Percentiles rank a stretch among this genome's conserved stretches.
phyloP scores from a whole-genome alignment of 352 stramenopile species.

The Phytophthora lateralis region DNA sequence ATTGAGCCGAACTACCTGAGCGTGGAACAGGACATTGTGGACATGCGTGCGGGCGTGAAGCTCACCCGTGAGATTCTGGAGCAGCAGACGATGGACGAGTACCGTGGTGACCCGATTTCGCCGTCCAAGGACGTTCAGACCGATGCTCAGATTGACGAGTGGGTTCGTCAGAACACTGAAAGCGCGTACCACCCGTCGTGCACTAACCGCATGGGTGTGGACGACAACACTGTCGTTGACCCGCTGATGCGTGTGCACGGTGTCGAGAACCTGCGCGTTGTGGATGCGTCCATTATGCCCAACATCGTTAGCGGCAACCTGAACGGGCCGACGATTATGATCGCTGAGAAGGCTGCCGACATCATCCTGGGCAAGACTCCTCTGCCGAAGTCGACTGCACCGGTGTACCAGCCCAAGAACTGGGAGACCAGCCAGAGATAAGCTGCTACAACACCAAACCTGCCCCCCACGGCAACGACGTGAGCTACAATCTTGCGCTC shows the following conservation, averaged over 20 bases:
- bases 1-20: conserved; percentile 92
- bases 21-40: conserved; percentile 75
- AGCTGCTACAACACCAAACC: not conserved
- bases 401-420: conserved; percentile 74
- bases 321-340: conserved; percentile 94
- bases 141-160: conserved; percentile 83
- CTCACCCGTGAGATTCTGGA: conserved; percentile 90
- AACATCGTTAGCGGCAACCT: conserved; percentile 95
- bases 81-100: conserved; percentile 85
- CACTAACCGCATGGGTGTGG: conserved; percentile 89
- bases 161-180: conserved; percentile 83
- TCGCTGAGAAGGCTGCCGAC: conserved; percentile 93
- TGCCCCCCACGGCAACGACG: not conserved
- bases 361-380: conserved; percentile 86
- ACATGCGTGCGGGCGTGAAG: conserved; percentile 79
- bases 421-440: conserved; percentile 81
- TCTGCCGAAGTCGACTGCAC: conserved; percentile 72
- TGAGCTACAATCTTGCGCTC: conserved; percentile 14
- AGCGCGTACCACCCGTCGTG: conserved; percentile 91
- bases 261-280: conserved; percentile 87
- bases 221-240: conserved; percentile 90
- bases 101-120: conserved; percentile 80
- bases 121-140: conserved; percentile 63
- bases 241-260: conserved; percentile 85
- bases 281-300: conserved; percentile 94